Percentiles rank a stretch among this genome's conserved stretches.
phyloP scores from a whole-genome alignment of 768 basidiomycete genomes.

The Lepiota venenata region DNA sequence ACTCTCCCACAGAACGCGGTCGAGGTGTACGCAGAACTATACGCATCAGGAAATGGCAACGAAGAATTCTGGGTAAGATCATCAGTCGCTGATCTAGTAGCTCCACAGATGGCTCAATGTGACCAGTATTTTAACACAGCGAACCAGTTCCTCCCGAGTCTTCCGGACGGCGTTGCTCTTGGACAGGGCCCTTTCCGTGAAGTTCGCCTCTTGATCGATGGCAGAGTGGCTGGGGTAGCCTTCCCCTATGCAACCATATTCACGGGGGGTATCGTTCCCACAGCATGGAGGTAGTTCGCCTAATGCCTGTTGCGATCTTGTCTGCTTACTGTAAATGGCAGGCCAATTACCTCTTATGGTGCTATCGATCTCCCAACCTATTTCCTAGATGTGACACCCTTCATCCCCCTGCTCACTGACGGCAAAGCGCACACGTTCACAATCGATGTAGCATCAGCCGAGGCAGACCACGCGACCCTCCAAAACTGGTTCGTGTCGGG shows the following conservation, averaged over 20 bases:
- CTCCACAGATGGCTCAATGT: neutral
- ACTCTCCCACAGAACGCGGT: conserved; percentile 70
- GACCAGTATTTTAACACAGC: conserved; percentile 65
- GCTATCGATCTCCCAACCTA: conserved; percentile 78
- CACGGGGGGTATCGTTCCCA: conserved; percentile 71
- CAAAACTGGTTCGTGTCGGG: conserved; percentile 82
- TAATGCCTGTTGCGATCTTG: neutral
- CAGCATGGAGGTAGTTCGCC: conserved; percentile 57
- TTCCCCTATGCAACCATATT: conserved; percentile 63
- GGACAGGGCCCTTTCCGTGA: conserved; percentile 51
- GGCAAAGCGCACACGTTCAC: conserved; percentile 67
- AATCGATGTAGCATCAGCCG: conserved; percentile 71
- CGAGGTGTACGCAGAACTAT: conserved; percentile 64
- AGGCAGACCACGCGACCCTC: conserved; percentile 59
- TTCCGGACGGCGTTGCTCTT: conserved; percentile 43
- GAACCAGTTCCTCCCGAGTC: conserved; percentile 49
- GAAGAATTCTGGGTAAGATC: conserved; percentile 72
- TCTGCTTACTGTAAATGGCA: conserved; percentile 16
- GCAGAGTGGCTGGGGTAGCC: conserved; percentile 41
- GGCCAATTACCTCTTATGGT: conserved; percentile 75
- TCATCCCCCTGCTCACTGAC: conserved; percentile 66
- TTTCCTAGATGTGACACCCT: conserved; percentile 75
- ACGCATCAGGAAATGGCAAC: conserved; percentile 56
- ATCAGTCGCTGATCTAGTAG: neutral
- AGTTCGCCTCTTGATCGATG: conserved; percentile 44